phyloP scores from a whole-genome alignment of 495 filamentous ascomycete genomes.

The Penicillium arizonense region DNA sequence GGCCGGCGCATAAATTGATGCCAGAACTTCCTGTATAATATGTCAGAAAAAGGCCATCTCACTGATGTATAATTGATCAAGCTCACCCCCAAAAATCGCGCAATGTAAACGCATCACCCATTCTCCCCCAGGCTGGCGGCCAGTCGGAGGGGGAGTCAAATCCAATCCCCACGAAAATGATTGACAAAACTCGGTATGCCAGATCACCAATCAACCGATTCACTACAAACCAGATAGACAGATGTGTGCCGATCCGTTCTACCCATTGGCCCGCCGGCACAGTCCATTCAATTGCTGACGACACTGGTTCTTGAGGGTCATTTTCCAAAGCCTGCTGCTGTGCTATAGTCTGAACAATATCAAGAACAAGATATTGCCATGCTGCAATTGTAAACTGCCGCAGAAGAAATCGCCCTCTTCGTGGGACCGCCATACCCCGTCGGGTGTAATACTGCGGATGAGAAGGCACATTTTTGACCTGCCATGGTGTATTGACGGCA shows the following conservation, averaged over 20 bases:
- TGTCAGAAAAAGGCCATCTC: neutral
- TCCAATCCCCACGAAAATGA: neutral
- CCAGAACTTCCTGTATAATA: neutral
- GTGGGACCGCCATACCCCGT: neutral
- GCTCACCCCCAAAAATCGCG: slow-evolving; percentile 6
- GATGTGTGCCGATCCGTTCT: neutral
- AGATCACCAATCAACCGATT: slow-evolving; percentile 1
- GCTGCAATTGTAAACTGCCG: slow-evolving; percentile 1
- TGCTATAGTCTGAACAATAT: neutral
- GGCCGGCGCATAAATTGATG: slow-evolving; percentile 8
- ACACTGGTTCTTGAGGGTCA: neutral
- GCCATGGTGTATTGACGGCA: slow-evolving; percentile 1
- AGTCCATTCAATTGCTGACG: neutral
- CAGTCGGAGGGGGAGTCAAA: neutral
- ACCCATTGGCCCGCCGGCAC: slow-evolving; percentile 1
- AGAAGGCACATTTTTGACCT: slow-evolving; percentile 7
- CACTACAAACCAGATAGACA: slow-evolving; percentile 4
- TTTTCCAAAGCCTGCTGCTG: neutral
- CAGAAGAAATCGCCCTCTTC: neutral
- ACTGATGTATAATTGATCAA: neutral
- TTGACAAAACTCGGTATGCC: slow-evolving; percentile 1
- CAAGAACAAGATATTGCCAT: slow-evolving; percentile 8
- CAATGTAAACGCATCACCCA: neutral
- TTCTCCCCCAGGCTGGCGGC: slow-evolving; percentile 2
- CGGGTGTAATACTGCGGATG: slow-evolving; percentile 1